Evolutionary conservation across 192 early-diverging fungal species (phyloP), one percentile per base, ranked within the genome.

Genomic region (Backusella morwellensis): DNA sequence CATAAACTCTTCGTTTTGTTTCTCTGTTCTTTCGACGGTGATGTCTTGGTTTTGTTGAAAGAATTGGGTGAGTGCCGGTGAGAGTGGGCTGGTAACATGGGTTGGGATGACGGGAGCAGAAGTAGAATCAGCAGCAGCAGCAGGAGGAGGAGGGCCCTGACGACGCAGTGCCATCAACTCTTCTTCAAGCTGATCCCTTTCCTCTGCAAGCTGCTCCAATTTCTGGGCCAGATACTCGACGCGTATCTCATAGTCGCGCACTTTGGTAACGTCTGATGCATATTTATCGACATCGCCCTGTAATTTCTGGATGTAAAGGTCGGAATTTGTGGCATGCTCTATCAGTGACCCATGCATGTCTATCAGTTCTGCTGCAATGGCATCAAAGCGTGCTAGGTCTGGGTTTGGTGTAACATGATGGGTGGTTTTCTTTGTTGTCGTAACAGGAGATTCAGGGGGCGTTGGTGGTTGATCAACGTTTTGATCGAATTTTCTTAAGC

Each of bases 181-280:
- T 9, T 75, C 63, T 26, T 79, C 78, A 21, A 69, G 19, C 4
- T 74, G 32, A 21, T 79, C 78, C 34, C 72, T 40, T 47, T 79
- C 73, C 32, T 79, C 78, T 0, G 78, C 52, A 11, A 79, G 35
- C 17, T 79, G 78, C 19, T 79, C 78, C 29, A 79, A 40, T 63
- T 79, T 79, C 21, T 74, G 72, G 1, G 78, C 73, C 0, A 79
- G 38, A 44, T 79, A 79, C 56, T 79, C 78, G 14, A 79, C 78
- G 19, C 78, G 66, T 15, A 79, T 79, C 47, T 79, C 78, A 41
- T 75, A 75, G 35, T 79, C 78, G 32, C 78, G 32, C 23, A 69
- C 73, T 34, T 79, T 79, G 1, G 78, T 79, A 0, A 47, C 35
- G 42, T 79, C 73, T 1, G 68, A 73, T 23, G 66, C 34, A 44